Evolutionary conservation across 2,329 filamentous ascomycete genomes (phyloP).

Genomic region (Botryotinia globosa): DNA sequence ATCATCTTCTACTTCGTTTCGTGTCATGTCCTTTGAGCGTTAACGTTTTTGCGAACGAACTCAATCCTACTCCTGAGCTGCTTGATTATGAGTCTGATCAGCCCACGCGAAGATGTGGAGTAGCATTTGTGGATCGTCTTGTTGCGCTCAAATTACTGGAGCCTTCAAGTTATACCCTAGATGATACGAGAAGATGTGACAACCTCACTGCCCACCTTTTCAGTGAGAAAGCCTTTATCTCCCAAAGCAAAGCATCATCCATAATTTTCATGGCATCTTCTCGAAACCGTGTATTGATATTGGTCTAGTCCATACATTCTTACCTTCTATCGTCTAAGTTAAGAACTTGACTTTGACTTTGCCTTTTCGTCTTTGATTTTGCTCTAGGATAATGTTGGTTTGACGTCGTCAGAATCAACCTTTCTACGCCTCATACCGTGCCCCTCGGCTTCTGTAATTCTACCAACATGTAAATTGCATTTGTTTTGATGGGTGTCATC

Average conservation of each 20-base stretch:
- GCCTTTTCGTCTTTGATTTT: background rate
- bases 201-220: too few relatives aligned
- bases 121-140: background rate
- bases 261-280: background rate
- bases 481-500: background rate
- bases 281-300: background rate
- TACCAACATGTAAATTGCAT: background rate
- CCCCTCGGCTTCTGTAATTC: background rate
- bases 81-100: background rate
- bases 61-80: background rate
- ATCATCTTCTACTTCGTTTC: background rate
- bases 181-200: background rate
- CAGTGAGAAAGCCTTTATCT: background rate
- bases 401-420: background rate
- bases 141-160: background rate
- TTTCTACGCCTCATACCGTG: background rate
- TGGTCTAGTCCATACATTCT: background rate
- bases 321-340: background rate
- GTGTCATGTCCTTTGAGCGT: background rate
- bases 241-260: background rate
- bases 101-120: background rate
- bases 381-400: background rate
- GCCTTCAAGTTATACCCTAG: rapidly evolving
- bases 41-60: background rate
- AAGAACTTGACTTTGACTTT: background rate